These are phyloP conservation scores for Fusarium humuli DNA, from an alignment of 2,329 filamentous ascomycete species.

Conservation along the genomic window DNA sequence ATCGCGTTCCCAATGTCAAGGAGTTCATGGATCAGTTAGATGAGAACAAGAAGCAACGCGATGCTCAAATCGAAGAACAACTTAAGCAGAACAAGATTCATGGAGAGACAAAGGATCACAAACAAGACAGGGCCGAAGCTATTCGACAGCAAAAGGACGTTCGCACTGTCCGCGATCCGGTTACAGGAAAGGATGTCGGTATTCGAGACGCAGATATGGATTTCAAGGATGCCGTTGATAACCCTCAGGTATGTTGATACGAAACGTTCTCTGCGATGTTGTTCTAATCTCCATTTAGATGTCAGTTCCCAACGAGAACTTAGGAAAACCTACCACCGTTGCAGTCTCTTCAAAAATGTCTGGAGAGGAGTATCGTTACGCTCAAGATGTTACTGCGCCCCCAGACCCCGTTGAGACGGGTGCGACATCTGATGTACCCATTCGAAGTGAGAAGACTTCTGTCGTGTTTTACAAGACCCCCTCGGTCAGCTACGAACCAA, in stretches of 20 bases:
- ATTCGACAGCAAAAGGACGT: constrained; percentile 61
- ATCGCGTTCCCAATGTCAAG: constrained; percentile 88
- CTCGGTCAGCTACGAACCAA: constrained; percentile 88
- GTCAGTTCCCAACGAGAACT: constrained; percentile 89
- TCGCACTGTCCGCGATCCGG: constrained; percentile 85
- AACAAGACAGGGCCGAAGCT: constrained; percentile 48
- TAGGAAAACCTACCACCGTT: constrained; percentile 78
- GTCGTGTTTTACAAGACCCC: constrained; percentile 96
- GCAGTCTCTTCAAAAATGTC: constrained; percentile 78
- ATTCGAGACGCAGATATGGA: constrained; percentile 84
- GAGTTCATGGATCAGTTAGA: constrained; percentile 86
- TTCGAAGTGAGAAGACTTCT: constrained; percentile 96
- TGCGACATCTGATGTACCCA: constrained; percentile 91
- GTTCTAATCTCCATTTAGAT: constrained; percentile 55
- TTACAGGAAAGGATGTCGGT: constrained; percentile 85
- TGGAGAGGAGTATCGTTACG: constrained; percentile 82
- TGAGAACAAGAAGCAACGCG: constrained; percentile 79
- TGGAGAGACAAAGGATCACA: constrained; percentile 58
- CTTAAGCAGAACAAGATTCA: constrained; percentile 53
- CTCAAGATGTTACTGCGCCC: constrained; percentile 90
- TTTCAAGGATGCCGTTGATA: constrained; percentile 74
- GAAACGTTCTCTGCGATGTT: accelerated
- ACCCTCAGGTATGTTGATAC: constrained; percentile 70
- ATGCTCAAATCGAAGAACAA: constrained; percentile 75
- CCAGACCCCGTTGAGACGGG: constrained; percentile 86